Conservation (phyloP, 2,329 filamentous ascomycete genomes). For the Cucurbitaria berberidis region DNA sequence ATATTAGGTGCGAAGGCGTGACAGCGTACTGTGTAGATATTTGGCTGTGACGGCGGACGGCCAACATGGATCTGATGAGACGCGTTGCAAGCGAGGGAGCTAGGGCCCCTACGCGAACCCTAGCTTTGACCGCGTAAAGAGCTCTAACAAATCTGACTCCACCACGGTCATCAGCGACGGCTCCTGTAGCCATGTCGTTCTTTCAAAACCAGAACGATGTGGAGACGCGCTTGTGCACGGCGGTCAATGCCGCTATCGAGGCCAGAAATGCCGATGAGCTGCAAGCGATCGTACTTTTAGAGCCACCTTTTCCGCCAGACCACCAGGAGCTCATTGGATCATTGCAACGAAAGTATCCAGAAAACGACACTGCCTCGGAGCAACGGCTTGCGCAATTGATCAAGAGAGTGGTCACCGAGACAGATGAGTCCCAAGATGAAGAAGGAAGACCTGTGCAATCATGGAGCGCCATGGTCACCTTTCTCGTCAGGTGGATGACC, state of each 20-base stretch:
- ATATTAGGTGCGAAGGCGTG: too few relatives aligned
- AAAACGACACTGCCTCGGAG: conserved; percentile 21
- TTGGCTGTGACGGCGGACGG: background rate
- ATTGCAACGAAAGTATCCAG: conserved; percentile 32
- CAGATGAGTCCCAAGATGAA: conserved; percentile 60
- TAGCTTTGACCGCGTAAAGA: conserved; percentile 5
- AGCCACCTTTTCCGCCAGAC: conserved; percentile 36
- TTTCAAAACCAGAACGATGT: conserved; percentile 30
- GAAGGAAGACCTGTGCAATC: conserved; percentile 63
- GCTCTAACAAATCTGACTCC: conserved; percentile 11
- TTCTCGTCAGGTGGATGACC: conserved; percentile 79
- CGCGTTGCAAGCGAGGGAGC: conserved; percentile 11
- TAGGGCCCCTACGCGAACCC: conserved; percentile 13
- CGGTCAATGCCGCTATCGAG: conserved; percentile 36
- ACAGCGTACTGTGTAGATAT: background rate
- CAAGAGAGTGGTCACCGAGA: conserved; percentile 49
- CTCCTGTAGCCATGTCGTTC: conserved; percentile 25
- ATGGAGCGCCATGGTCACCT: conserved; percentile 79
- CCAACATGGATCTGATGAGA: conserved; percentile 7
- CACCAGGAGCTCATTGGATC: conserved; percentile 38
- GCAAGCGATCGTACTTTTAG: conserved; percentile 37
- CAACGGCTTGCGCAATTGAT: conserved; percentile 34
- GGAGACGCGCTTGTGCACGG: conserved; percentile 34
- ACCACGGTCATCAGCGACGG: conserved; percentile 13
- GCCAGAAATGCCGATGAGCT: conserved; percentile 30